These are phyloP conservation scores for Blastocystis sp. DNA, from an alignment of 352 stramenopile genomes.

Conservation along the genomic window DNA sequence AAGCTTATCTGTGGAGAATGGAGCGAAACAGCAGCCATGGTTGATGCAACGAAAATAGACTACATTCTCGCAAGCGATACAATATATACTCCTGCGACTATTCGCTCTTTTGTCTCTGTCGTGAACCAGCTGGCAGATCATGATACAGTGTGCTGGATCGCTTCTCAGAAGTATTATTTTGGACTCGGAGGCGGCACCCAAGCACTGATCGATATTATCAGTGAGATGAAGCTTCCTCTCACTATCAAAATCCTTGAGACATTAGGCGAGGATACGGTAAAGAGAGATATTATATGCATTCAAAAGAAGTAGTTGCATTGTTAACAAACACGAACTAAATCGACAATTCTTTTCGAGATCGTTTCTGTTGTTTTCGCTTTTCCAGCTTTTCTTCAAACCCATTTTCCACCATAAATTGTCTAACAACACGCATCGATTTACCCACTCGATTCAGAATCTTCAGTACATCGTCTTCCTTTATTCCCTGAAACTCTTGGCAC, in stretches of 20 bases:
- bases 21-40: neutral
- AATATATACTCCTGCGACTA: constrained; percentile 40
- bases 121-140: neutral
- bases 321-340: neutral
- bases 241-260: neutral
- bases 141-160: neutral
- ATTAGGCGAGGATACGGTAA: constrained; percentile 21
- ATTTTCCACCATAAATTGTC: constrained; percentile 80
- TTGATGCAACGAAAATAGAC: neutral
- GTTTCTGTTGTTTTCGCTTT: constrained; percentile 72
- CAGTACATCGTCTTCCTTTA: constrained; percentile 85
- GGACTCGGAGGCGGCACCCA: constrained; percentile 40
- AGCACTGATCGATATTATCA: neutral
- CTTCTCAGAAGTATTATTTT: constrained; percentile 56
- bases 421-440: constrained; percentile 84
- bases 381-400: constrained; percentile 79
- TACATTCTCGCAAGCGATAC: constrained; percentile 45
- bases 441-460: constrained; percentile 87
- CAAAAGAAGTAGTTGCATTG: neutral
- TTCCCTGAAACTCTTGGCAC: constrained; percentile 81
- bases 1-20: constrained; percentile 36
- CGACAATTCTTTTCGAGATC: neutral
- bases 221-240: neutral
- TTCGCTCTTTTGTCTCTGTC: constrained; percentile 14
- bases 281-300: constrained; percentile 12